Percentiles rank a stretch among this genome's conserved stretches.
Conservation (phyloP, 1,139 yeast species). For the Debaryomyces robertsiae region DNA sequence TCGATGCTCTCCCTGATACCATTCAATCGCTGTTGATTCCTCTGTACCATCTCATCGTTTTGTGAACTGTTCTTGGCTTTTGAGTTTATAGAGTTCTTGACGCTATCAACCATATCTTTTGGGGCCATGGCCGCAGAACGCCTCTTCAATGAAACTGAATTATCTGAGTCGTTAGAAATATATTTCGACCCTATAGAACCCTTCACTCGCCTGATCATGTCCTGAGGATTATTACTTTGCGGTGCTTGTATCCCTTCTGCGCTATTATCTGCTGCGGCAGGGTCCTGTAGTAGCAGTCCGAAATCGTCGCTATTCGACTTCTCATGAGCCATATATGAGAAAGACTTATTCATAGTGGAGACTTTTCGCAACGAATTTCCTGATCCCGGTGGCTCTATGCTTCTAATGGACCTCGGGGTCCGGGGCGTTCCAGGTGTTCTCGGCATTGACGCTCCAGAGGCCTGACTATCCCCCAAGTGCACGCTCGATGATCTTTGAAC, state of each 20-base stretch:
- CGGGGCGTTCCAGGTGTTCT: constrained; percentile 8
- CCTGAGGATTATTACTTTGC: constrained; percentile 22
- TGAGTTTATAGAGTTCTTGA: constrained; percentile 29
- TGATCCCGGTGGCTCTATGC: constrained; percentile 7
- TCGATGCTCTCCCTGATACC: constrained; percentile 34
- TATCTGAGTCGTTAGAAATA: constrained; percentile 1
- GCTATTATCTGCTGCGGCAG: neutral
- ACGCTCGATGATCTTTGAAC: neutral
- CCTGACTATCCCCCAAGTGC: too few relatives aligned
- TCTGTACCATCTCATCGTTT: constrained; percentile 14
- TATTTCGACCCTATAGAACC: constrained; percentile 28
- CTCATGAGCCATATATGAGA: neutral
- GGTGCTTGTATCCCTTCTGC: neutral
- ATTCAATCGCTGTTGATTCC: constrained; percentile 19
- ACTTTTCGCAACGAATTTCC: neutral
- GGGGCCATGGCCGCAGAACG: constrained; percentile 27
- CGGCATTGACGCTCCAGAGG: constrained; percentile 1
- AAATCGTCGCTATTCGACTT: constrained; percentile 3
- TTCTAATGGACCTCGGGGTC: constrained; percentile 5
- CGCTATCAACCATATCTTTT: constrained; percentile 30
- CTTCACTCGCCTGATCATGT: constrained; percentile 31
- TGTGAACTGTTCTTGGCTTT: constrained; percentile 19
- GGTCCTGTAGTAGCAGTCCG: constrained; percentile 1
- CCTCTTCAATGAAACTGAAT: constrained; percentile 15
- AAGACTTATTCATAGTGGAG: neutral